Base-by-base conservation (phyloP, 2,329 filamentous ascomycete genomes). In the Cladophialophora exuberans region DNA sequence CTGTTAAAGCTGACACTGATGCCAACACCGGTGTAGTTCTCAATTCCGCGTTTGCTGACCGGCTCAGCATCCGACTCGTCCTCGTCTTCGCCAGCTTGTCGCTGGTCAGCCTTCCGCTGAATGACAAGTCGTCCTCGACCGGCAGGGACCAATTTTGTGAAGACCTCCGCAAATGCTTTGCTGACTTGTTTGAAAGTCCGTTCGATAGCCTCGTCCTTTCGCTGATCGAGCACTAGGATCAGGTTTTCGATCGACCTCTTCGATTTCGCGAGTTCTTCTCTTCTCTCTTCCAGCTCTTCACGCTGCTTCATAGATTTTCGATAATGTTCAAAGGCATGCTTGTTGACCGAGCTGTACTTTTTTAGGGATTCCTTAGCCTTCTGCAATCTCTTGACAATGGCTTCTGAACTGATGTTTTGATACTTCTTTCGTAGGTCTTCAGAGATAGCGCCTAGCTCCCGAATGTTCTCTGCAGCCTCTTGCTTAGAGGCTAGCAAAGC, bases 1-100 rank as follows among this genome's bases (percentile, higher is more conserved):
- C 90, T 96, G 78, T 99, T 99, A 81, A 99, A 99, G 52, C 91
- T 96, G 33, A 99, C 94, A 66, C 89, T 93, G 74, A 99, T 97
- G 39, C 92, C 92, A 6, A 99, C 93, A 56, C 94, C 94, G 4
- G 87, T 91, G 70, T 99, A 99, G 73, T 96, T 97, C 73, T 97
- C 94, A 1, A 99, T 90, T 20, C 76, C 77, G 44, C 77, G 72
- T 15, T 72, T 73, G 54, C 80, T 82, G 35, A 84, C 83, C 17
- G 85, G 82, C 28, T 82, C 82, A 44, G 77, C 76, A n/a, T 72
- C 70, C 11, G 87, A 82, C 3, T 86, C 87, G 45, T 89, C 87
- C n/a, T 82, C 83, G 1, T 73, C 73, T 41, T 82, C 81, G 38
- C 82, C 81, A 43, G 79, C 78, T 20, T 74, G 73, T 28, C 85